These are phyloP conservation scores for Trichoderma parareesei DNA, from an alignment of 495 filamentous ascomycete genomes.

Conservation along the genomic window DNA sequence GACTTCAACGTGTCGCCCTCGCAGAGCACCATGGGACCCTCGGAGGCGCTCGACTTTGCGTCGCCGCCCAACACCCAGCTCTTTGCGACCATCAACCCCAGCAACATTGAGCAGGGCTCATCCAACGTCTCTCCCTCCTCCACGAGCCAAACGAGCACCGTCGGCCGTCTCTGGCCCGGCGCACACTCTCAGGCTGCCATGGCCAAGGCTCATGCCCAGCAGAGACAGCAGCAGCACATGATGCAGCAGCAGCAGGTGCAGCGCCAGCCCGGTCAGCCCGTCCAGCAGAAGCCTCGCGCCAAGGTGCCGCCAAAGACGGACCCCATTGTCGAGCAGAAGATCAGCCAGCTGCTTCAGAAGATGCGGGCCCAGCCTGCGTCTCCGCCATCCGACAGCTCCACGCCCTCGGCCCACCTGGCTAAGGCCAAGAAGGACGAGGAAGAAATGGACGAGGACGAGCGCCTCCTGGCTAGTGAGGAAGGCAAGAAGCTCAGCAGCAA, in stretches of 20 bases:
- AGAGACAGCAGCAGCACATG: conserved; percentile 50
- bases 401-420: conserved; percentile 48
- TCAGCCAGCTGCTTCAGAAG: conserved; percentile 72
- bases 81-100: conserved; percentile 56
- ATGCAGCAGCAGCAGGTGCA: conserved; percentile 30
- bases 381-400: conserved; percentile 38
- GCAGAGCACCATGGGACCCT: conserved; percentile 32
- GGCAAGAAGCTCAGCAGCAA: conserved; percentile 96
- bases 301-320: conserved; percentile 46
- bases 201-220: conserved; percentile 66
- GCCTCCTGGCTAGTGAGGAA: conserved; percentile 85
- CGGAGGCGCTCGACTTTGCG: conserved; percentile 57
- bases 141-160: conserved; percentile 42
- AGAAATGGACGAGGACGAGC: conserved; percentile 97
- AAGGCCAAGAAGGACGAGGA: conserved; percentile 76
- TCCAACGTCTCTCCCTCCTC: conserved; percentile 24
- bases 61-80: conserved; percentile 45
- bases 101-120: conserved; percentile 50
- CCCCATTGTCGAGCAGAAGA: conserved; percentile 72
- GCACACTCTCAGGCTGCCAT: conserved; percentile 85
- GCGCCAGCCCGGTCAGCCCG: conserved; percentile 30
- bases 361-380: conserved; percentile 59
- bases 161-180: conserved; percentile 74
- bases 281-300: conserved; percentile 26
- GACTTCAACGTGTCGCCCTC: conserved; percentile 52